A percentile compares a stretch with the other conserved stretches of the same genome.
phyloP scores from a whole-genome alignment of 805 yeast genomes.

The Yarrowia sp. region DNA sequence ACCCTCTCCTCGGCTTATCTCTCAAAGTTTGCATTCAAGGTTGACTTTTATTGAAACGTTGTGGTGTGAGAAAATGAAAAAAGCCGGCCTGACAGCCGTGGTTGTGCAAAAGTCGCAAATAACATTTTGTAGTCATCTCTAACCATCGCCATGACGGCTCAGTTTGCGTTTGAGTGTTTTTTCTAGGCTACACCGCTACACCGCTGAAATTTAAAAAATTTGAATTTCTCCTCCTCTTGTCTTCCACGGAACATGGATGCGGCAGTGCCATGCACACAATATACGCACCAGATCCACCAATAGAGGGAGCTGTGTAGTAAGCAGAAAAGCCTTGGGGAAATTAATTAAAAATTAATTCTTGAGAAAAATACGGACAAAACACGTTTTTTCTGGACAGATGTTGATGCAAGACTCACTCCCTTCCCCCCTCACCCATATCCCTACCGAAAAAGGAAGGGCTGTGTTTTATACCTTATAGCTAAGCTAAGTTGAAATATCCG shows the following conservation, averaged over 20 bases:
- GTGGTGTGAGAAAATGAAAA: neutral
- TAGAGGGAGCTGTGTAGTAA: neutral
- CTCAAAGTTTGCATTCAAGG: neutral
- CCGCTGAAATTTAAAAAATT: too few species aligned
- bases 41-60: conserved; percentile 3
- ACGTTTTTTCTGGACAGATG: too few species aligned
- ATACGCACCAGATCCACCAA: conserved; percentile 14
- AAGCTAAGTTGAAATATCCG: conserved; percentile 8
- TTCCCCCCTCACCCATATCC: neutral
- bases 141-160: neutral
- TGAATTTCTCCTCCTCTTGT: too few species aligned
- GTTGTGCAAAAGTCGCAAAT: too few species aligned
- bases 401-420: too few species aligned
- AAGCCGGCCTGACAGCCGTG: too few species aligned
- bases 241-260: conserved; percentile 29
- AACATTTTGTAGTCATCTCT: too few species aligned
- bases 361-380: too few species aligned
- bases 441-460: neutral
- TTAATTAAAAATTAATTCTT: too few species aligned
- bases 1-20: too few species aligned
- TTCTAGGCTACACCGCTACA: neutral
- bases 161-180: neutral
- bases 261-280: conserved; percentile 8
- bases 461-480: neutral
- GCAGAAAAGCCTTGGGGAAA: neutral